Percentiles rank a stretch among this genome's conserved stretches.
phyloP scores from a whole-genome alignment of 768 basidiomycete genomes.

The Leccinum boreale region DNA sequence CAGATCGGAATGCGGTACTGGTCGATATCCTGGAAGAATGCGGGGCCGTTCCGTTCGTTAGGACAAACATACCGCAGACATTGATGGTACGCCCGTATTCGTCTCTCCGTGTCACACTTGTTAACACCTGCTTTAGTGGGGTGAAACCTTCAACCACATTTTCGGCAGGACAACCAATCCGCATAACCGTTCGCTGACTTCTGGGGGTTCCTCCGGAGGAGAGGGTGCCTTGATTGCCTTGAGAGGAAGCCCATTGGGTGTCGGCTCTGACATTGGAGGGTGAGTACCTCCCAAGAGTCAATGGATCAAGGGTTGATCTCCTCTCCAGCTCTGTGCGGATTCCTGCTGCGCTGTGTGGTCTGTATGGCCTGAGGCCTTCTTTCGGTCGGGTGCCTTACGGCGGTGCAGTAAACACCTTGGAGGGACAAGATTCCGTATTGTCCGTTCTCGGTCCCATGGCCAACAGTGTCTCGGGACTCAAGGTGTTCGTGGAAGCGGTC shows the following conservation, averaged over 20 bases:
- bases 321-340: conserved; percentile 66
- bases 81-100: conserved; percentile 50
- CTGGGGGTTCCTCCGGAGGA: conserved; percentile 83
- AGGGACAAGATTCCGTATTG: conserved; percentile 68
- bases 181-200: conserved; percentile 63
- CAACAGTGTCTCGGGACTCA: conserved; percentile 55
- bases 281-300: conserved; percentile 24
- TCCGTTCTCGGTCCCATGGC: conserved; percentile 77
- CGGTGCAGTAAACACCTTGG: conserved; percentile 57
- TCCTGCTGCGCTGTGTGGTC: conserved; percentile 62
- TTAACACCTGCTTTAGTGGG: conserved; percentile 45
- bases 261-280: conserved; percentile 84
- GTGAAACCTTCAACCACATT: conserved; percentile 74
- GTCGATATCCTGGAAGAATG: conserved; percentile 61
- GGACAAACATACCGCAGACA: conserved; percentile 77
- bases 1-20: conserved; percentile 57
- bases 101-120: not conserved
- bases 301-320: not conserved
- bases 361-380: conserved; percentile 72
- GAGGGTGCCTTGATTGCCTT: conserved; percentile 71
- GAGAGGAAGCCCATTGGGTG: conserved; percentile 50
- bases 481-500: conserved; percentile 63
- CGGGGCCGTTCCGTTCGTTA: conserved; percentile 71
- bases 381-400: conserved; percentile 68
- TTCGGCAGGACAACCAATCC: conserved; percentile 82